Percentiles rank a stretch among this genome's conserved stretches.
These are phyloP conservation scores for Didymella lethalis DNA, from an alignment of 2,329 filamentous ascomycete species.

Conservation along the genomic window DNA sequence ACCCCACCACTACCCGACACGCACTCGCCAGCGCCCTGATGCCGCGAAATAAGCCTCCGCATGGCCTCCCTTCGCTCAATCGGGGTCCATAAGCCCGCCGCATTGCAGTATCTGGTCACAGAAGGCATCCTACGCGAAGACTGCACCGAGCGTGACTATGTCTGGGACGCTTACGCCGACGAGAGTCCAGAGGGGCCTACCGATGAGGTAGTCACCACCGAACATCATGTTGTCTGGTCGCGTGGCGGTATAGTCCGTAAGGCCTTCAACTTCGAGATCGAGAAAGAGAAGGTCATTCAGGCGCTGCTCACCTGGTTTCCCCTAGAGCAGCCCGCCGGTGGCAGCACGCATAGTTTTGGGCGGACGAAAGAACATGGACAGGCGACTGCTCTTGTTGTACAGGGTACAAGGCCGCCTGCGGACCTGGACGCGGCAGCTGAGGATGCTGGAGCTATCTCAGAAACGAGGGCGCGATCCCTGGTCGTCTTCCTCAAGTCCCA, in stretches of 20 bases:
- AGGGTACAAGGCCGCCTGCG: constrained; percentile 45
- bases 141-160: constrained; percentile 71
- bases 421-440: constrained; percentile 35
- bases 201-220: constrained; percentile 82
- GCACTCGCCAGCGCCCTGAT: constrained; percentile 36
- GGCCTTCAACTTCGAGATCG: constrained; percentile 83
- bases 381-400: constrained; percentile 39
- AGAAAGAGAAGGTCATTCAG: constrained; percentile 86
- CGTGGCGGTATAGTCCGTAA: constrained; percentile 84
- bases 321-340: constrained; percentile 45
- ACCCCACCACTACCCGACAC: constrained; percentile 10
- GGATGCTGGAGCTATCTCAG: constrained; percentile 28
- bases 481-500: constrained; percentile 93
- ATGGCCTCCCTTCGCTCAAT: constrained; percentile 95
- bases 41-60: constrained; percentile 37
- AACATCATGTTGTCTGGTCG: constrained; percentile 85
- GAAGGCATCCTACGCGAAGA: constrained; percentile 78
- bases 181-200: constrained; percentile 60
- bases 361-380: constrained; percentile 25
- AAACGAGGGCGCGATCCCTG: constrained; percentile 64
- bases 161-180: constrained; percentile 72
- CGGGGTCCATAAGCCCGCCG: constrained; percentile 87
- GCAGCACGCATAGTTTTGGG: constrained; percentile 17
- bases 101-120: constrained; percentile 80
- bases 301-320: constrained; percentile 86